Base-by-base conservation (phyloP, 108 stramenopile genomes). In the Conticribra weissflogii region DNA sequence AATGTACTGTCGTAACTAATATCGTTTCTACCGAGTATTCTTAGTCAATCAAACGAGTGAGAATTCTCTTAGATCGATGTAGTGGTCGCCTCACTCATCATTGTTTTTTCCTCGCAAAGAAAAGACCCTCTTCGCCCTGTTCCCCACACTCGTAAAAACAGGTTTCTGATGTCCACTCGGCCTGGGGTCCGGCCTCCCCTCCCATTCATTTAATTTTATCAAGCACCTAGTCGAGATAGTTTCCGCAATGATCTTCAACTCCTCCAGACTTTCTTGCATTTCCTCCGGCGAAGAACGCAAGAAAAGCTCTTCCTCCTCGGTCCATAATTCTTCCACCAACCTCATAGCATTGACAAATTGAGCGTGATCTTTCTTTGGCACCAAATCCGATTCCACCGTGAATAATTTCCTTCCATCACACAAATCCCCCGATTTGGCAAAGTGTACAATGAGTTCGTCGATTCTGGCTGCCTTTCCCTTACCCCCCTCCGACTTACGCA, bases 281-380 rank as follows among this genome's bases (percentile, higher is more conserved):
- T 76, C 74, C 4, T 59, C 52, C 9, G 71, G 71, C 23, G 60
- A 3, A 18, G 74, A 76, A 17, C 66, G 66, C 16, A 75, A 44
- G 18, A 75, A 75, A 1, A 75, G 66, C 30, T 75, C 74, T 29
- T 74, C 73, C 57, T 75, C 74, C 31, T 75, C 74, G 1, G 74
- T 75, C 74, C 74, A 75, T 12, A 75, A 33, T 45, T 75, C 74
- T 50, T 66, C 66, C 7, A 75, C 74, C 19, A 75, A 36, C 21
- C 52, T 30, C 74, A 75, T 75, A 0, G 74, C 51, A 49, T 67
- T 61, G 3, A 66, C 66, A 46, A 53, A 75, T 29, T 54, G 32
- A 56, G 44, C 36, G 31, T 41, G 50, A 41, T 73, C 72, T 25
- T 63, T 73, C 8, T 21, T 18, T 5, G 25, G 27, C 1, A 73